Percentiles rank a stretch among this genome's conserved stretches.
Conservation (phyloP, 768 basidiomycete species). For the Trametes elegans region DNA sequence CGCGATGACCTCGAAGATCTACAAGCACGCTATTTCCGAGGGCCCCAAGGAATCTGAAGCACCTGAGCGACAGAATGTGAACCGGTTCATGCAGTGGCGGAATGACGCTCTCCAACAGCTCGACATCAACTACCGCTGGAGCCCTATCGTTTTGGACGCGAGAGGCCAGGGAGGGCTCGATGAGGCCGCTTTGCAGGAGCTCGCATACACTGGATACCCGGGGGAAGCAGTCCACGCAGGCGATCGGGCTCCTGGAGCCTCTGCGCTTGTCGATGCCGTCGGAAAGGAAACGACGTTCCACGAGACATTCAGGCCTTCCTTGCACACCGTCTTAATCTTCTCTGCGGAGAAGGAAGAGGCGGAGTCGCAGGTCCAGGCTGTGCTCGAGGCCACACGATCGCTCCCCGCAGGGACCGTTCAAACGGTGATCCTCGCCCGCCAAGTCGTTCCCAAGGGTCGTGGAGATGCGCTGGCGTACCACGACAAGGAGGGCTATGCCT, state of each 20-base stretch:
- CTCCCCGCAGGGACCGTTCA: neutral
- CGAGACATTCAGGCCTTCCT: constrained; percentile 24
- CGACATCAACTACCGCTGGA: constrained; percentile 54
- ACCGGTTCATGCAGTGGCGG: constrained; percentile 27
- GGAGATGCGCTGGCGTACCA: neutral
- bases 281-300: constrained; percentile 26
- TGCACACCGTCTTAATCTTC: constrained; percentile 36
- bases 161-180: constrained; percentile 14
- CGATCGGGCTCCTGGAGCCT: constrained; percentile 46
- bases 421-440: neutral
- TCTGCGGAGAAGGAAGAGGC: neutral
- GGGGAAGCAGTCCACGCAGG: constrained; percentile 36
- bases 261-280: constrained; percentile 26
- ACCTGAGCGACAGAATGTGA: neutral
- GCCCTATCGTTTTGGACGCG: constrained; percentile 45
- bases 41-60: neutral
- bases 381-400: neutral
- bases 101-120: constrained; percentile 37
- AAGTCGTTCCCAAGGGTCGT: neutral
- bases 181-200: constrained; percentile 22
- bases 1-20: constrained; percentile 20
- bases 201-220: constrained; percentile 18
- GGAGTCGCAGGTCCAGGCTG: neutral
- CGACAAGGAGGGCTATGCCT: constrained; percentile 13
- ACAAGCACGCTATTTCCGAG: neutral